These are phyloP conservation scores for Picocystis sp. DNA, from an alignment of 163 green algal species.

Conservation along the genomic window DNA sequence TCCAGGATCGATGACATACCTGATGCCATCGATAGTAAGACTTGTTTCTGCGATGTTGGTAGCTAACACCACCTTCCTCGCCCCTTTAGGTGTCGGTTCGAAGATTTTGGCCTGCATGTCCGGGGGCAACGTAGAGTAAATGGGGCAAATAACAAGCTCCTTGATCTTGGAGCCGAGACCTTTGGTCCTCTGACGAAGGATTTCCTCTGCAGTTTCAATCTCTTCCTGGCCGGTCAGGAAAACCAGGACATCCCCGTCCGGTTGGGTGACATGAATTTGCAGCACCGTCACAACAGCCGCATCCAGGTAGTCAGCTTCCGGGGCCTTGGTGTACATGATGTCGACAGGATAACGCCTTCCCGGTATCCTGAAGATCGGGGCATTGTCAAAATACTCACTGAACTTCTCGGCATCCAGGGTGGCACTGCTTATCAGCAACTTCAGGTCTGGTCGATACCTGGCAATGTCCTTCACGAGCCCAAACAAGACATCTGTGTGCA, in stretches of 20 bases:
- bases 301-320: constrained; percentile 87
- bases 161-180: constrained; percentile 66
- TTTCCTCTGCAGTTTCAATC: constrained; percentile 77
- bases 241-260: constrained; percentile 59
- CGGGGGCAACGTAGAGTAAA: constrained; percentile 93
- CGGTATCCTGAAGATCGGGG: constrained; percentile 77
- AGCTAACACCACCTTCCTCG: constrained; percentile 74
- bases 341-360: constrained; percentile 76
- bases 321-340: constrained; percentile 86
- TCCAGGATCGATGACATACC: constrained; percentile 67
- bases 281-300: constrained; percentile 70
- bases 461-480: constrained; percentile 75
- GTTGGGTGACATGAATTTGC: constrained; percentile 71
- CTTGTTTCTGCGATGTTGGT: constrained; percentile 88
- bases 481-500: constrained; percentile 90
- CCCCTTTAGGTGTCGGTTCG: constrained; percentile 51
- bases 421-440: constrained; percentile 84
- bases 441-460: constrained; percentile 65
- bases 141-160: constrained; percentile 83
- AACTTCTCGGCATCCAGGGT: constrained; percentile 97
- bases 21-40: constrained; percentile 74
- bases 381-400: constrained; percentile 87
- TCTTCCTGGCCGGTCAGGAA: constrained; percentile 61
- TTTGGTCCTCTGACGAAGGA: constrained; percentile 56
- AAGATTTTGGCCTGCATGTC: constrained; percentile 94